phyloP scores from a whole-genome alignment of 306 rosid genomes.

The Sicyos edulis region DNA sequence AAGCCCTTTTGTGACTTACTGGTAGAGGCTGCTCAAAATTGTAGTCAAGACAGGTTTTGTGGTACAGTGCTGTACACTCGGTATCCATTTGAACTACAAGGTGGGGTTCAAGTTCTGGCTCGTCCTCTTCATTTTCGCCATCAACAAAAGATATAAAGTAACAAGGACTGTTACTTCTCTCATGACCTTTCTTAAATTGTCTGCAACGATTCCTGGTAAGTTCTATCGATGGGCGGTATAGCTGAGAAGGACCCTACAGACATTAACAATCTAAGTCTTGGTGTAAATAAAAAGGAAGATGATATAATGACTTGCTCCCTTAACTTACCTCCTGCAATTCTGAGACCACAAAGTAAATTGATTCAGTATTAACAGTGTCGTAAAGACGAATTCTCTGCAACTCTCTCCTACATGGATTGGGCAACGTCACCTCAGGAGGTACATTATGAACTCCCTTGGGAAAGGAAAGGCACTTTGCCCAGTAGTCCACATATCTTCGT shows the following conservation, averaged over 20 bases:
- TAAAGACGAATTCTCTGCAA: constrained; percentile 70
- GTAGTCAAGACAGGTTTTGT: constrained; percentile 76
- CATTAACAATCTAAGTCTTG: neutral
- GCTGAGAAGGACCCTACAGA: constrained; percentile 52
- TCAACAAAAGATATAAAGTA: constrained; percentile 56
- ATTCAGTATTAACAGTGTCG: constrained; percentile 57
- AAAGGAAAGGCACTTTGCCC: constrained; percentile 50
- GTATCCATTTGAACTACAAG: constrained; percentile 90
- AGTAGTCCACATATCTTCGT: constrained; percentile 71
- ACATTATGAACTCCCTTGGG: constrained; percentile 34
- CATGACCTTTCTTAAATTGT: constrained; percentile 61
- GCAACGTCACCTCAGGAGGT: constrained; percentile 46
- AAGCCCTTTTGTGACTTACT: constrained; percentile 34
- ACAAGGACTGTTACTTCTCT: constrained; percentile 55
- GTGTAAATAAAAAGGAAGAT: neutral
- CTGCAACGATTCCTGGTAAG: constrained; percentile 55
- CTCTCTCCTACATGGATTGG: constrained; percentile 65
- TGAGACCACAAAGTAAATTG: constrained; percentile 64
- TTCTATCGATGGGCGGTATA: constrained; percentile 63
- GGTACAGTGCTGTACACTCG: constrained; percentile 62
- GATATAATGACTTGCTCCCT: constrained; percentile 1
- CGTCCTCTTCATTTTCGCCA: constrained; percentile 34
- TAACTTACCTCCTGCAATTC: constrained; percentile 59
- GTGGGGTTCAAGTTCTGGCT: constrained; percentile 44
- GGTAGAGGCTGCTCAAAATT: constrained; percentile 64